Base-by-base conservation (phyloP, 176 grass and related monocot species). In the Chloris gayana region DNA sequence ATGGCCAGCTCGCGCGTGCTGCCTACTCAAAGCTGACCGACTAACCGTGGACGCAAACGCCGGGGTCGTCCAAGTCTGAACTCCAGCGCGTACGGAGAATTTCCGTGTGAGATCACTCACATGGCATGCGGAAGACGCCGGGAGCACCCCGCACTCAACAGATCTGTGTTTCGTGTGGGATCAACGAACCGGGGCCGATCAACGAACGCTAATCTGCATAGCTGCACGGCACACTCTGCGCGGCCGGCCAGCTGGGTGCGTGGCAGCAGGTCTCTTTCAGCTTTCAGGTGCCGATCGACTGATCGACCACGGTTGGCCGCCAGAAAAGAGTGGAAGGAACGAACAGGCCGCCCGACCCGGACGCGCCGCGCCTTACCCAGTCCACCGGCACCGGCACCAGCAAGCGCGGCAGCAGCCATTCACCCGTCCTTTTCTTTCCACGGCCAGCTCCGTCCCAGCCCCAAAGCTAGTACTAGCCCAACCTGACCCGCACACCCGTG, bases 21-120 rank as follows among this genome's bases (percentile, higher is more conserved):
- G 76, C 70, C 34, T 19, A 88, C 87, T 88, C 76, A 80, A 84
- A 70, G 69, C 44, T 70, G 87, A 70, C 64, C 22, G 75, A 61
- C 67, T 33, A 30, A 66, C 26, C 61, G 63, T 80, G 73, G 69
- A 80, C 69, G 63, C 63, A 9, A 9, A 82, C 77, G n/a, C n/a
- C n/a, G n/a, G n/a, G n/a, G n/a, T n/a, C n/a, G n/a, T n/a, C 35
- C 35, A 37, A 37, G 35, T 21, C 26, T 25, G 26, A 22, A 63
- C 0, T 34, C 74, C 29, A 46, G 25, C 75, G 61, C 61, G 75
- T 35, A 50, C 13, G 44, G 30, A 44, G 60, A 47, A 30, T 47
- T 15, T 1, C 60, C 42, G 8, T n/a, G n/a, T 10, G 59, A 32
- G 39, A 65, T n/a, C 32, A 24, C 49, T 37, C 35, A 37, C 35